Conservation (phyloP, 129 eudicot genomes). For the Sambucus nigra region DNA sequence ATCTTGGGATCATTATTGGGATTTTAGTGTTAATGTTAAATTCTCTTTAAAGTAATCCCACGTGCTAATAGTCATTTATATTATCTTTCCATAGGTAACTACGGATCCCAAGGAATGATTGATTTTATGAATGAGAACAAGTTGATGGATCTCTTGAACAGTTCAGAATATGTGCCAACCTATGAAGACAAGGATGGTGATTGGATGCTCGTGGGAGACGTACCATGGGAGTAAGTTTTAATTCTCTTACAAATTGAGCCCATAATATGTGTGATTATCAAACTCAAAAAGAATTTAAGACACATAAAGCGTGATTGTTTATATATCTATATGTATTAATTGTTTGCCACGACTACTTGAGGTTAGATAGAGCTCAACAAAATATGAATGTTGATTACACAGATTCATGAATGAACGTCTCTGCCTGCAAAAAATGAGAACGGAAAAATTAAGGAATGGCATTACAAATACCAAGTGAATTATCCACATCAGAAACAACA, state of each 20-base stretch:
- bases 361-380: too few relatives aligned
- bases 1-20: constrained; percentile 9
- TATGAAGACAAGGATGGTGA: constrained; percentile 97
- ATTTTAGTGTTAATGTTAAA: not conserved
- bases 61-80: not conserved
- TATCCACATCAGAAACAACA: too few relatives aligned
- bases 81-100: constrained; percentile 30
- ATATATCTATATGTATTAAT: too few relatives aligned
- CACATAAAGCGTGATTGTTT: too few relatives aligned
- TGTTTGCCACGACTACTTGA: too few relatives aligned
- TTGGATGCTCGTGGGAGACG: constrained; percentile 97
- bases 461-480: too few relatives aligned
- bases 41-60: not conserved
- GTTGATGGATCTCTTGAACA: constrained; percentile 75
- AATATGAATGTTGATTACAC: too few relatives aligned
- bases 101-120: constrained; percentile 80
- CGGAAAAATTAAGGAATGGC: too few relatives aligned
- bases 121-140: constrained; percentile 93
- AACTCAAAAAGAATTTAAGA: too few relatives aligned
- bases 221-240: constrained; percentile 83
- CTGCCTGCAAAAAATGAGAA: too few relatives aligned
- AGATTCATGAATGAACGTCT: too few relatives aligned
- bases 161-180: constrained; percentile 86
- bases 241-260: not conserved
- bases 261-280: too few relatives aligned